Evolutionary conservation across 176 grass and related monocot species (phyloP).

Genomic region (Ampelocalamus luodianensis): DNA sequence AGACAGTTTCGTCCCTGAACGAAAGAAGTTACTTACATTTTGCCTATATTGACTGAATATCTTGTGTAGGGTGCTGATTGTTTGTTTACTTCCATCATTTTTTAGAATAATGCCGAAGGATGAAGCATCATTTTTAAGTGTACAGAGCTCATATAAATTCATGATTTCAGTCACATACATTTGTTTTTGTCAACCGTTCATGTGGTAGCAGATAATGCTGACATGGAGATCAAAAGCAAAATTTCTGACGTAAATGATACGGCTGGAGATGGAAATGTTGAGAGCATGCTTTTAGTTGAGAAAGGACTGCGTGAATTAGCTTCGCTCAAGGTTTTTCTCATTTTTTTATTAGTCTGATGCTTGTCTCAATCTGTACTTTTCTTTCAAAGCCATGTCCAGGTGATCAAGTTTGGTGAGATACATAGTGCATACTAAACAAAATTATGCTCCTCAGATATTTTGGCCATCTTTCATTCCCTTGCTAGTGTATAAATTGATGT

Average conservation of each 20-base stretch:
- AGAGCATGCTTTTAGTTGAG: conserved; percentile 89
- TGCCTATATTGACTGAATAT: conserved; percentile 17
- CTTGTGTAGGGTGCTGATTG: neutral
- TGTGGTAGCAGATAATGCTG: conserved; percentile 68
- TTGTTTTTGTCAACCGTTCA: conserved; percentile 25
- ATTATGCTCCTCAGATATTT: neutral
- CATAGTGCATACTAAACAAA: conserved; percentile 14
- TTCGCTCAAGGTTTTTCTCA: conserved; percentile 83
- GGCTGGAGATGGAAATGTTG: conserved; percentile 73
- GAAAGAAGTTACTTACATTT: conserved; percentile 18
- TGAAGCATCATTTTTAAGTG: conserved; percentile 30
- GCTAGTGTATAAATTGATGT: conserved; percentile 8
- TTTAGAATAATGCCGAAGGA: neutral
- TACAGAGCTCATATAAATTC: conserved; percentile 22
- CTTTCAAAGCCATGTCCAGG: conserved; percentile 28
- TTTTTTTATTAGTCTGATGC: conserved; percentile 34
- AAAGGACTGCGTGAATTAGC: conserved; percentile 95
- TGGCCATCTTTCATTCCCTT: conserved; percentile 2
- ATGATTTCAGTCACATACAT: conserved; percentile 34
- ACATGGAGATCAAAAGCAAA: conserved; percentile 60
- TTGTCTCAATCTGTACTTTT: conserved; percentile 19
- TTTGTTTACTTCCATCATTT: conserved; percentile 7
- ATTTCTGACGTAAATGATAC: conserved; percentile 55
- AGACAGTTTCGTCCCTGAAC: neutral
- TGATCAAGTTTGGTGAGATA: conserved; percentile 22